These are phyloP conservation scores for Serendipita vermifera DNA, from an alignment of 768 basidiomycete genomes.

Conservation along the genomic window DNA sequence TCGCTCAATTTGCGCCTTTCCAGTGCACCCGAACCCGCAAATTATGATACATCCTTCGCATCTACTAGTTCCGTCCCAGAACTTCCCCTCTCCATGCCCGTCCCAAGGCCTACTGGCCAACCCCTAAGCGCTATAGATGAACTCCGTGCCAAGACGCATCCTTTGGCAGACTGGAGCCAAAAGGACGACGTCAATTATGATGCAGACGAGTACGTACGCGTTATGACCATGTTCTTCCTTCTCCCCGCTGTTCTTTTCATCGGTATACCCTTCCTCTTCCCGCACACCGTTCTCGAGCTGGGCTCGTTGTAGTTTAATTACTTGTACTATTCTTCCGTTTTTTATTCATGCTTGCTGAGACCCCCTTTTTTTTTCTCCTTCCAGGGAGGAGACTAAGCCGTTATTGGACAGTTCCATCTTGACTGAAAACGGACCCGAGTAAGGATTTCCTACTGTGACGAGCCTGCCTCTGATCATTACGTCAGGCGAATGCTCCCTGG, in stretches of 20 bases:
- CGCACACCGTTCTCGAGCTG: not conserved
- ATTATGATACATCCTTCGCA: not conserved
- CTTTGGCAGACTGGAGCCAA: not conserved
- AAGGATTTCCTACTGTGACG: not conserved
- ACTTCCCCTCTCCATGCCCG: not conserved
- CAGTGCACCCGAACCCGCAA: not conserved
- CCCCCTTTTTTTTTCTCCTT: not conserved
- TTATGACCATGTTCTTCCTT: constrained; percentile 4
- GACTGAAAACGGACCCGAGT: constrained; percentile 1
- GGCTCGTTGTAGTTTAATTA: constrained; percentile 4
- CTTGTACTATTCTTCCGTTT: too few species aligned
- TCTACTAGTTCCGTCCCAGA: not conserved
- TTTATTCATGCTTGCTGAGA: constrained; percentile 7
- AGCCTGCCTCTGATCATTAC: not conserved
- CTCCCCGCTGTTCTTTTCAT: constrained; percentile 8
- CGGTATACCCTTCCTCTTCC: constrained; percentile 8
- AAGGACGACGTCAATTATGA: constrained; percentile 6
- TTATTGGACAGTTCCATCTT: constrained; percentile 7
- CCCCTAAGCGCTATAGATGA: constrained; percentile 5
- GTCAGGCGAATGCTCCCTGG: not conserved
- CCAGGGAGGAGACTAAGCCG: constrained; percentile 8
- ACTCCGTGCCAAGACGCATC: not conserved
- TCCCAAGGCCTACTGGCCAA: not conserved
- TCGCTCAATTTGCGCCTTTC: too few species aligned
- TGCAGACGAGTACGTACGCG: constrained; percentile 9